Conservation (phyloP, 345 rosid species). For the Populus davidiana region DNA sequence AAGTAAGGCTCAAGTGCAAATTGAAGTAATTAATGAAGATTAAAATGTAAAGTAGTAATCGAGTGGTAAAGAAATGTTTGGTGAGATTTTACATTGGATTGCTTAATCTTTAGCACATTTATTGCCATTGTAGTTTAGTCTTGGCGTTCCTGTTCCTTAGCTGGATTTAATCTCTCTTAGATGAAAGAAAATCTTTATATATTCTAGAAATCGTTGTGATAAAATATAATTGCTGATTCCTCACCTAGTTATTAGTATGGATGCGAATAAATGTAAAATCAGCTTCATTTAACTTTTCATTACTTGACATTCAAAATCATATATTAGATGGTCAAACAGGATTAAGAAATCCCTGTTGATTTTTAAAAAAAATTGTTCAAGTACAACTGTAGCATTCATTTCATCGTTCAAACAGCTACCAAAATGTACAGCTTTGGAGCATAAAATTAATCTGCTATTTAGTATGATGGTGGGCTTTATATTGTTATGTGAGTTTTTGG, state of each 20-base stretch:
- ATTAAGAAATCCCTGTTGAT: background rate
- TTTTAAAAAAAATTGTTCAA: too few relatives aligned
- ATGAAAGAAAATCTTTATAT: background rate
- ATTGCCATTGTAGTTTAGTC: background rate
- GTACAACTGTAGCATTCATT: background rate
- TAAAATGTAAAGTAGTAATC: background rate
- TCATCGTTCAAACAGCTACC: background rate
- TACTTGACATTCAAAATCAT: background rate
- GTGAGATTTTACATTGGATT: background rate
- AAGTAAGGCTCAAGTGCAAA: constrained; percentile 55
- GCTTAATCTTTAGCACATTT: background rate
- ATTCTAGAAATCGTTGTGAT: background rate
- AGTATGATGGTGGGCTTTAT: background rate
- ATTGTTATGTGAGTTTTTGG: background rate
- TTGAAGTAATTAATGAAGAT: constrained; percentile 2
- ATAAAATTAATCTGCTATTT: too few relatives aligned
- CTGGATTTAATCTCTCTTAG: background rate
- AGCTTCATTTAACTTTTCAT: background rate
- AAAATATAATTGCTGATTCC: background rate
- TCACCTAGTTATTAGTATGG: background rate
- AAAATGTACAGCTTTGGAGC: background rate
- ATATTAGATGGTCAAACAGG: background rate
- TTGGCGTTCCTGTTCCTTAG: background rate
- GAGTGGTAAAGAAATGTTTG: background rate
- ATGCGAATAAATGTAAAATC: background rate